Evolutionary conservation across 2,329 filamentous ascomycete species (phyloP).

Genomic region (Colletotrichum tofieldiae): DNA sequence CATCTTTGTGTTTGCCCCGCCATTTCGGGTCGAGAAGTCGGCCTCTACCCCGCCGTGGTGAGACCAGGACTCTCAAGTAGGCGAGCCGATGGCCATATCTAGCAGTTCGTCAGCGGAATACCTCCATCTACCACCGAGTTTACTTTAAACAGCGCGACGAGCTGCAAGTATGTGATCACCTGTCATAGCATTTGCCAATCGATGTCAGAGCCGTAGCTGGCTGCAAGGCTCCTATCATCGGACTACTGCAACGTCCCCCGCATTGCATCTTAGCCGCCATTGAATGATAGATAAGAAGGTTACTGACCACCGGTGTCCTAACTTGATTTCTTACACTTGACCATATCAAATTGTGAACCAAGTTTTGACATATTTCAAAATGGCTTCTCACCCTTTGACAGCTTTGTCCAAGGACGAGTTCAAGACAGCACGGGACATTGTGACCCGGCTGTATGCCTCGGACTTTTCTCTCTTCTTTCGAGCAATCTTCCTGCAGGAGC

Average conservation of each 20-base stretch:
- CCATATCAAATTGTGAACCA: background rate
- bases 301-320: background rate
- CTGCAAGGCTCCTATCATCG: conserved; percentile 18
- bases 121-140: background rate
- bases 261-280: conserved; percentile 19
- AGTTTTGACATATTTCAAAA: background rate
- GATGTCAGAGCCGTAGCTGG: background rate
- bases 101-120: background rate
- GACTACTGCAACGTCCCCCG: conserved; percentile 32
- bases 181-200: background rate
- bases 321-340: background rate
- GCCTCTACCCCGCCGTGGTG: conserved; percentile 20
- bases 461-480: conserved; percentile 62
- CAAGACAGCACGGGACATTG: conserved; percentile 60
- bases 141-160: background rate
- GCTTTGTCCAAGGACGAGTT: conserved; percentile 68
- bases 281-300: conserved; percentile 29
- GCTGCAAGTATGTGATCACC: conserved; percentile 11
- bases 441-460: conserved; percentile 54
- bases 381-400: conserved; percentile 61
- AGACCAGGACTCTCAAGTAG: background rate
- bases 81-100: background rate
- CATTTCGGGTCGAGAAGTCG: background rate
- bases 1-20: conserved; percentile 9
- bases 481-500: conserved; percentile 75